phyloP scores from a whole-genome alignment of 2,329 filamentous ascomycete species.

The Chrysoporthe cubensis region DNA sequence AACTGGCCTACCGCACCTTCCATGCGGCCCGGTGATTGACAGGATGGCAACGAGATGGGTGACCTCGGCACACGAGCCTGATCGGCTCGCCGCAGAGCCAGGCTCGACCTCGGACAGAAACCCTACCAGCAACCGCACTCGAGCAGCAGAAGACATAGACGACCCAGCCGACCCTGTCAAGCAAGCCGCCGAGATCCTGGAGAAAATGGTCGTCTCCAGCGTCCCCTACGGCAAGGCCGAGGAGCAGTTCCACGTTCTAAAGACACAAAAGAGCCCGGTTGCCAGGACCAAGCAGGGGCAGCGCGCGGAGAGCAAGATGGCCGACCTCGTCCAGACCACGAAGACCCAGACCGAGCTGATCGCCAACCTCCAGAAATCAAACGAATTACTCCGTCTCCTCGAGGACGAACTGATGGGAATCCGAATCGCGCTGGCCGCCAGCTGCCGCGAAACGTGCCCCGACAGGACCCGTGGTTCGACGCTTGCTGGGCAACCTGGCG shows the following conservation, averaged over 20 bases:
- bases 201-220: not conserved
- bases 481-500: not conserved
- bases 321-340: not conserved
- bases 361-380: constrained; percentile 18
- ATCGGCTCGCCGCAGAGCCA: not conserved
- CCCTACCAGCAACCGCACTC: not conserved
- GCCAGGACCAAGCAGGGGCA: not conserved
- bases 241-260: not conserved
- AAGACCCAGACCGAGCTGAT: constrained; percentile 14
- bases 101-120: not conserved
- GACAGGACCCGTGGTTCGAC: not conserved
- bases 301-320: not conserved
- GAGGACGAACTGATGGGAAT: not conserved
- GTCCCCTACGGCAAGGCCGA: not conserved
- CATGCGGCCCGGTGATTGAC: not conserved
- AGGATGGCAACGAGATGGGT: not conserved
- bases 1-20: not conserved
- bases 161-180: too few species aligned
- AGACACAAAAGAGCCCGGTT: not conserved
- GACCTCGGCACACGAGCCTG: not conserved
- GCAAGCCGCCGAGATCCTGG: not conserved
- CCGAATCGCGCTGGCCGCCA: not conserved
- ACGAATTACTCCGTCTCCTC: constrained; percentile 30
- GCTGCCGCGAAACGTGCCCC: too few species aligned
- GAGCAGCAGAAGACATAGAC: not conserved